These are phyloP conservation scores for Penicillium sp. DNA, from an alignment of 2,329 filamentous ascomycete genomes.

Conservation along the genomic window DNA sequence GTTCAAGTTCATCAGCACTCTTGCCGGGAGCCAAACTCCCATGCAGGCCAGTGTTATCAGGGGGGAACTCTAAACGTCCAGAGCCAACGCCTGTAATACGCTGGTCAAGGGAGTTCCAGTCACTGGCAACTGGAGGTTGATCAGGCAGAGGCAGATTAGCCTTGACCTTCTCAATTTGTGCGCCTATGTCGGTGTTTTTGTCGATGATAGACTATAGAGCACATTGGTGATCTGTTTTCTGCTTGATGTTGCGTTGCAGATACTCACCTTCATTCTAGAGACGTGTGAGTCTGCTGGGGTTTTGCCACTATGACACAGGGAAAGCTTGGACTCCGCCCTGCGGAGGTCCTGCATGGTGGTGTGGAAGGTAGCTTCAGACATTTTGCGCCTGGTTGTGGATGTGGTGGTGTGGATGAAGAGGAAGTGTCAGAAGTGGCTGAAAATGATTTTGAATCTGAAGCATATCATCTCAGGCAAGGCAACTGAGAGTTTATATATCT, in stretches of 20 bases:
- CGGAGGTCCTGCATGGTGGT: background rate
- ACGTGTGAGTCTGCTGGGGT: background rate
- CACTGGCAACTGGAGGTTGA: conserved; percentile 69
- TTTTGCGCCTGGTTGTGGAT: background rate
- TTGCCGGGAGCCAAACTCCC: conserved; percentile 59
- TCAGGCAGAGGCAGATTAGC: conserved; percentile 77
- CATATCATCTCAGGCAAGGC: background rate
- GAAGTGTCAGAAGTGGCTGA: background rate
- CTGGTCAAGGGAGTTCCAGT: conserved; percentile 72
- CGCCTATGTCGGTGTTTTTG: conserved; percentile 52
- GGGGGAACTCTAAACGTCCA: conserved; percentile 54
- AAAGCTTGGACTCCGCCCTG: background rate
- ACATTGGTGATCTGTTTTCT: too few species aligned
- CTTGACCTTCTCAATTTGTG: conserved; percentile 65
- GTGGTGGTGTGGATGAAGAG: background rate
- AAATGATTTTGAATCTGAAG: background rate
- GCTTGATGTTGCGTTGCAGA: too few species aligned
- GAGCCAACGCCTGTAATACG: conserved; percentile 68
- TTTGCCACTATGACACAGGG: background rate
- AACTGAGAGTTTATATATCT: conserved; percentile 4
- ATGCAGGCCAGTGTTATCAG: conserved; percentile 52
- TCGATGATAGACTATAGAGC: conserved; percentile 37
- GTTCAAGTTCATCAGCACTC: conserved; percentile 49
- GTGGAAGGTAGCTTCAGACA: background rate
- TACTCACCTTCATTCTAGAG: conserved; percentile 39